These are phyloP conservation scores for Ascochyta rabiei DNA, from an alignment of 2,329 filamentous ascomycete species.

Conservation along the genomic window DNA sequence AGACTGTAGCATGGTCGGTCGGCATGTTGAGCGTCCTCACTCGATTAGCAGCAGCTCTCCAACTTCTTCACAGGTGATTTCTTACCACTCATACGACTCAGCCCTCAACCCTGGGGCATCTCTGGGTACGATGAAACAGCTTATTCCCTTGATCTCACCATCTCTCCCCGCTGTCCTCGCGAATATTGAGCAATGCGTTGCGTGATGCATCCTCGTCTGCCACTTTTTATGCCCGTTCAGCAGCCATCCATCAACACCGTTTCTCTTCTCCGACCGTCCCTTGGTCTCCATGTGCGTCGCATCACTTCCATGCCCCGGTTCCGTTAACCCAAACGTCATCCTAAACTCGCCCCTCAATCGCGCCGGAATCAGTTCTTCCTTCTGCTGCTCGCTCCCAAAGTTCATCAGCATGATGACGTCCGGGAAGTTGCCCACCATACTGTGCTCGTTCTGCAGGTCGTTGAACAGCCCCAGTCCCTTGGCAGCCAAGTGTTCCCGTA, in stretches of 20 bases:
- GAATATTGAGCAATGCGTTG: slow-evolving; percentile 68
- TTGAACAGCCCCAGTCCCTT: slow-evolving; percentile 67
- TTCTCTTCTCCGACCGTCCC: slow-evolving; percentile 53
- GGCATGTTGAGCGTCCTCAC: slow-evolving; percentile 68
- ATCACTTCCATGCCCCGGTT: slow-evolving; percentile 67
- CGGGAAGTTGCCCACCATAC: slow-evolving; percentile 67
- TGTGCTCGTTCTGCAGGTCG: slow-evolving; percentile 69
- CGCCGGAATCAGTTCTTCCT: slow-evolving; percentile 59
- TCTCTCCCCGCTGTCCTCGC: slow-evolving; percentile 62
- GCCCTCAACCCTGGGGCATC: slow-evolving; percentile 60
- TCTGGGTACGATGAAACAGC: slow-evolving; percentile 64
- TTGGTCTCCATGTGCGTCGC: slow-evolving; percentile 67
- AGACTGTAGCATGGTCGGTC: slow-evolving; percentile 67
- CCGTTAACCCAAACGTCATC: slow-evolving; percentile 67
- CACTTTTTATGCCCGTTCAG: slow-evolving; percentile 68
- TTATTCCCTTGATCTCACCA: slow-evolving; percentile 63
- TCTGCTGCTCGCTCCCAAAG: slow-evolving; percentile 63
- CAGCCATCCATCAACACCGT: slow-evolving; percentile 56
- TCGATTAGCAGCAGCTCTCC: slow-evolving; percentile 6
- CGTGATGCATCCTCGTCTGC: slow-evolving; percentile 68
- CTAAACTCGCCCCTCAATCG: slow-evolving; percentile 60
- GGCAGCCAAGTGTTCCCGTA: slow-evolving; percentile 64
- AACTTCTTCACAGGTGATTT: too few species aligned
- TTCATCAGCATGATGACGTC: slow-evolving; percentile 67
- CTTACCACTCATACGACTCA: slow-evolving; percentile 63